phyloP scores from a whole-genome alignment of 495 filamentous ascomycete genomes.

The Penicillium fimorum region DNA sequence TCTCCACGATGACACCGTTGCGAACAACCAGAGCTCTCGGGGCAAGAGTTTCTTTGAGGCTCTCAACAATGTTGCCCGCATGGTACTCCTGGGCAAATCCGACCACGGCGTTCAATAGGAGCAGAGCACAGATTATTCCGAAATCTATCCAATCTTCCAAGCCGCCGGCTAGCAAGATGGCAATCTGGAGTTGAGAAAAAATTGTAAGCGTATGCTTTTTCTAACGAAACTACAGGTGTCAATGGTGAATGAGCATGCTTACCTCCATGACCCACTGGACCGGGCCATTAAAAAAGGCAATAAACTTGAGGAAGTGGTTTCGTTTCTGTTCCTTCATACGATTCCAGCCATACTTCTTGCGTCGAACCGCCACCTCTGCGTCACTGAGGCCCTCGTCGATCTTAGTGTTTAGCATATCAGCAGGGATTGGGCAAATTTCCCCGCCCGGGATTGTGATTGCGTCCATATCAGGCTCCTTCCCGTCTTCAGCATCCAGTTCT shows the following conservation, averaged over 20 bases:
- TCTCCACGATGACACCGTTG: conserved; percentile 66
- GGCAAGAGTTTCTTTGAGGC: conserved; percentile 85
- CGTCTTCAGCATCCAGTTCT: conserved; percentile 77
- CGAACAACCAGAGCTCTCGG: conserved; percentile 82
- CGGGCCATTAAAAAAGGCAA: conserved; percentile 81
- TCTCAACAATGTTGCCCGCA: conserved; percentile 88
- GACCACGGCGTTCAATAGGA: conserved; percentile 77
- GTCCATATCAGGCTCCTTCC: conserved; percentile 58
- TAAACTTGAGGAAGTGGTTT: conserved; percentile 79
- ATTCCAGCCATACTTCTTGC: conserved; percentile 81
- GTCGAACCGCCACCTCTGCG: conserved; percentile 62
- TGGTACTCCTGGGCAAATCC: conserved; percentile 89
- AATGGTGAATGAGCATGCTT: conserved; percentile 13
- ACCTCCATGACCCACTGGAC: conserved; percentile 96
- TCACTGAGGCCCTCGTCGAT: conserved; percentile 67
- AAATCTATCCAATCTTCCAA: conserved; percentile 77
- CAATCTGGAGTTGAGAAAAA: conserved; percentile 46
- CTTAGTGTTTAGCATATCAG: conserved; percentile 70
- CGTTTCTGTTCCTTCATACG: conserved; percentile 88
- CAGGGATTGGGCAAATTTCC: conserved; percentile 51
- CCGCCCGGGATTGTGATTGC: conserved; percentile 39
- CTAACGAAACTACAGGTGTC: neutral
- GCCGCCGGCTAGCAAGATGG: conserved; percentile 73
- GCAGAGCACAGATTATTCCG: conserved; percentile 71
- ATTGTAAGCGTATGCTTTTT: neutral